Base-by-base conservation (phyloP, 202 grass and related monocot genomes). In the Zizania palustris region DNA sequence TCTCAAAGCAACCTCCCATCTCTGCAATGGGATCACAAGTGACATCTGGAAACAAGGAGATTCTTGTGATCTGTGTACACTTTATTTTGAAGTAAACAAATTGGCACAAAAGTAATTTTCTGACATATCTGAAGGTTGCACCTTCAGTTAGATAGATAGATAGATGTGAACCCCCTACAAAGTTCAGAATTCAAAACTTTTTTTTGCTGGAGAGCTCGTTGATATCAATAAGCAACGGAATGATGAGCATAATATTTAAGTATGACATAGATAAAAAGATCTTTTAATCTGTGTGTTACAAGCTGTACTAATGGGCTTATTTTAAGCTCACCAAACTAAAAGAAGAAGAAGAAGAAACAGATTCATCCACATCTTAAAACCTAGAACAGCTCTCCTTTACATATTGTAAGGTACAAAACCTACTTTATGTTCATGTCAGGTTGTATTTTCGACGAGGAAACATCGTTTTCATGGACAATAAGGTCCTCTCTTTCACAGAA, bases 381-480 rank as follows among this genome's bases (percentile, higher is more conserved):
- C 44, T 75, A 57, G 63, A 88, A 74, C 22, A 39, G 33, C 38
- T 41, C 9, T 45, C 0, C 20, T 63, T 78, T 79, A 9, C 46
- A 48, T 42, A 69, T 34, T 43, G 74, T 48, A 50, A 63, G 34
- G 18, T 75, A 44, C 49, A 68, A 33, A 15, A 45, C 5, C 39
- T 58, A 62, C 40, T 80, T 48, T 83, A 70, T 50, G 35, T 70
- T 75, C 46, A 80, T 80, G 80, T 64, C 58, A 71, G 46, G 64
- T 18, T 39, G 65, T 84, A 84, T 84, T 75, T 83, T 75, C 21
- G 41, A 84, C 64, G 62, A 79, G 80, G 74, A 87, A 87, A 79
- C 85, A 83, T 87, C 56, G 5, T 63, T 69, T 79, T 79, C 62
- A 8, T n/a, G n/a, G 35, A 74, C 68, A 63, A 74, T 61, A 63